A percentile compares a stretch with the other conserved stretches of the same genome.
These are phyloP conservation scores for Sclerotinia minor DNA, from an alignment of 2,329 filamentous ascomycete species.

Conservation along the genomic window DNA sequence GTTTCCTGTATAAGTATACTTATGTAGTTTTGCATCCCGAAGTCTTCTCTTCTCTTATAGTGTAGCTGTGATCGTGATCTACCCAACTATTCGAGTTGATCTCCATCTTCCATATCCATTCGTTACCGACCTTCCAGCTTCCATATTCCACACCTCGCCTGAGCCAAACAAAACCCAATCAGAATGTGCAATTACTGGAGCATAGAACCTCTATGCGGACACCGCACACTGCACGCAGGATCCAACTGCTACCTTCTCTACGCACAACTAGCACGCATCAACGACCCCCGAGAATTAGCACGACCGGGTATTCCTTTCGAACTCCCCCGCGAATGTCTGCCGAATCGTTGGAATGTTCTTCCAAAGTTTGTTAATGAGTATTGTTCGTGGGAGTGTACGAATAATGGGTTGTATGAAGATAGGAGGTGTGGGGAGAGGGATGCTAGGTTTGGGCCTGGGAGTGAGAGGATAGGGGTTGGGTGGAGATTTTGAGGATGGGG, in stretches of 20 bases:
- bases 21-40: slow-evolving; percentile 7
- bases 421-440: slow-evolving; percentile 35
- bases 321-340: slow-evolving; percentile 35
- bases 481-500: slow-evolving; percentile 33
- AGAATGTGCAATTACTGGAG: slow-evolving; percentile 40
- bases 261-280: slow-evolving; percentile 40
- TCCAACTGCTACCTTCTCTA: slow-evolving; percentile 39
- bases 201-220: slow-evolving; percentile 38
- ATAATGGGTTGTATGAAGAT: slow-evolving; percentile 34
- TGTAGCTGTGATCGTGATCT: neutral
- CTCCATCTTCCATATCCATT: neutral
- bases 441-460: slow-evolving; percentile 38
- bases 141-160: neutral
- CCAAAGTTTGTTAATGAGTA: slow-evolving; percentile 31
- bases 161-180: too few relatives aligned
- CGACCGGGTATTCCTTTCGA: slow-evolving; percentile 35
- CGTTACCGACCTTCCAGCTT: neutral
- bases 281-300: slow-evolving; percentile 34
- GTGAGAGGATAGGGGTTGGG: slow-evolving; percentile 39
- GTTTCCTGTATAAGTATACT: slow-evolving; percentile 19
- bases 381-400: slow-evolving; percentile 39
- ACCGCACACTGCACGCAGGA: slow-evolving; percentile 37
- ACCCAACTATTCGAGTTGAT: slow-evolving; percentile 24
- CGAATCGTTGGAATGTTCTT: slow-evolving; percentile 34
- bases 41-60: slow-evolving; percentile 3